These are phyloP conservation scores for Cicer chorassanicum DNA, from an alignment of 306 rosid genomes.

Conservation along the genomic window DNA sequence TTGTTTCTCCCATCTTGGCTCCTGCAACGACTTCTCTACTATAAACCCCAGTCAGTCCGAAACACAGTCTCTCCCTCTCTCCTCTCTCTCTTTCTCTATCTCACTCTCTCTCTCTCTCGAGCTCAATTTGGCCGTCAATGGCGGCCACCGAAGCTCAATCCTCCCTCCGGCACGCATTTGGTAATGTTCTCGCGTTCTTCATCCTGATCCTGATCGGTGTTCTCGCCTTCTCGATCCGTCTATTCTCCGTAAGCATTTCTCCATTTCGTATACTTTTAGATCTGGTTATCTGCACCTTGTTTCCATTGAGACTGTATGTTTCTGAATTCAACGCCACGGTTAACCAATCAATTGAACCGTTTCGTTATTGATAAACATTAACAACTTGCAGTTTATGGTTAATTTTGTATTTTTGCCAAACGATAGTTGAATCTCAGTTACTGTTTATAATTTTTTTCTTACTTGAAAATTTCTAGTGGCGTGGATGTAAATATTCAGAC, in stretches of 20 bases:
- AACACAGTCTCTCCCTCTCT: slow-evolving; percentile 12
- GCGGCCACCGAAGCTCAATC: slow-evolving; percentile 75
- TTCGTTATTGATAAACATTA: background rate
- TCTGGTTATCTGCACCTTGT: slow-evolving; percentile 42
- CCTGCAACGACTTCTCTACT: slow-evolving; percentile 42
- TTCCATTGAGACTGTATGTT: slow-evolving; percentile 28
- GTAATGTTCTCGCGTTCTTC: slow-evolving; percentile 80
- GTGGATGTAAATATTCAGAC: slow-evolving; percentile 7
- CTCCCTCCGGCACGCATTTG: slow-evolving; percentile 76
- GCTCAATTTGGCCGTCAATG: slow-evolving; percentile 81
- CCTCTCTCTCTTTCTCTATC: slow-evolving; percentile 27
- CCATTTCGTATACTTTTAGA: slow-evolving; percentile 46
- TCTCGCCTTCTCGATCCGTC: slow-evolving; percentile 98
- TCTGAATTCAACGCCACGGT: slow-evolving; percentile 8
- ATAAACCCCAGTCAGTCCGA: slow-evolving; percentile 41
- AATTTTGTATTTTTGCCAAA: background rate
- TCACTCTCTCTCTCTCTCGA: slow-evolving; percentile 33
- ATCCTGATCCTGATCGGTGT: slow-evolving; percentile 94
- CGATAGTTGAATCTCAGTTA: slow-evolving; percentile 5
- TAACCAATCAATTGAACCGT: slow-evolving; percentile 21
- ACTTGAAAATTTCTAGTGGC: slow-evolving; percentile 7
- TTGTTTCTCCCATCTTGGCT: background rate
- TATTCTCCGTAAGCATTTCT: slow-evolving; percentile 88
- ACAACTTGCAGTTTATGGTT: background rate
- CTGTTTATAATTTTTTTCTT: background rate